A percentile compares a stretch with the other conserved stretches of the same genome.
These are phyloP conservation scores for Candida michaelii DNA, from an alignment of 805 yeast genomes.

Conservation along the genomic window DNA sequence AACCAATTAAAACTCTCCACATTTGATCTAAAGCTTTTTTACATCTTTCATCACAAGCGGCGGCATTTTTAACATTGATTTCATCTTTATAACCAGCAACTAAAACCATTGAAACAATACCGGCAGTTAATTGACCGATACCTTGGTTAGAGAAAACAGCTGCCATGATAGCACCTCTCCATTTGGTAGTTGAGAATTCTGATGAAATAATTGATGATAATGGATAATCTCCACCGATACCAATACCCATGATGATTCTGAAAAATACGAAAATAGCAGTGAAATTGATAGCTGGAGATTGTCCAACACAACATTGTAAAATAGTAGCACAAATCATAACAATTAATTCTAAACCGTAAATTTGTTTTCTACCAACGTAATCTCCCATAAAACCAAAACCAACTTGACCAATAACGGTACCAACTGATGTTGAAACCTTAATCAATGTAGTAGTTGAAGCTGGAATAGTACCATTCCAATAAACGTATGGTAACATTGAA, in stretches of 20 bases:
- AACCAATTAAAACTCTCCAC: slow-evolving; percentile 91
- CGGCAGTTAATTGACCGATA: slow-evolving; percentile 89
- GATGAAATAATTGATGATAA: slow-evolving; percentile 90
- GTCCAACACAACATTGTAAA: slow-evolving; percentile 72
- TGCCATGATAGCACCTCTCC: slow-evolving; percentile 98
- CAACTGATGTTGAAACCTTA: slow-evolving; percentile 89
- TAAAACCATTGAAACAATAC: slow-evolving; percentile 74
- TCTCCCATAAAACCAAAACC: slow-evolving; percentile 85
- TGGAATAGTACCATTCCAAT: slow-evolving; percentile 71
- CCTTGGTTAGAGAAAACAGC: slow-evolving; percentile 97
- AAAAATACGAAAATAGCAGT: slow-evolving; percentile 72
- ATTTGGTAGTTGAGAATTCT: slow-evolving; percentile 89
- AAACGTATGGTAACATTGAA: slow-evolving; percentile 75
- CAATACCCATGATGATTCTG: slow-evolving; percentile 90
- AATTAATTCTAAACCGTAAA: slow-evolving; percentile 85
- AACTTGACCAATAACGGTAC: slow-evolving; percentile 89
- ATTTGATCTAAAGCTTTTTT: slow-evolving; percentile 80
- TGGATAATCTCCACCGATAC: slow-evolving; percentile 98
- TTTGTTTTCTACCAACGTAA: slow-evolving; percentile 77
- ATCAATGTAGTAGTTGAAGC: slow-evolving; percentile 70
- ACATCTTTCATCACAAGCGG: slow-evolving; percentile 68
- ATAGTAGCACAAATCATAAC: slow-evolving; percentile 79
- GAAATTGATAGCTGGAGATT: slow-evolving; percentile 68
- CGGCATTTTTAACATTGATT: slow-evolving; percentile 48
- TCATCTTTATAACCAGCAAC: slow-evolving; percentile 77